A percentile compares a stretch with the other conserved stretches of the same genome.
Conservation (phyloP, 805 yeast genomes). For the Pichia pseudocactophila region DNA sequence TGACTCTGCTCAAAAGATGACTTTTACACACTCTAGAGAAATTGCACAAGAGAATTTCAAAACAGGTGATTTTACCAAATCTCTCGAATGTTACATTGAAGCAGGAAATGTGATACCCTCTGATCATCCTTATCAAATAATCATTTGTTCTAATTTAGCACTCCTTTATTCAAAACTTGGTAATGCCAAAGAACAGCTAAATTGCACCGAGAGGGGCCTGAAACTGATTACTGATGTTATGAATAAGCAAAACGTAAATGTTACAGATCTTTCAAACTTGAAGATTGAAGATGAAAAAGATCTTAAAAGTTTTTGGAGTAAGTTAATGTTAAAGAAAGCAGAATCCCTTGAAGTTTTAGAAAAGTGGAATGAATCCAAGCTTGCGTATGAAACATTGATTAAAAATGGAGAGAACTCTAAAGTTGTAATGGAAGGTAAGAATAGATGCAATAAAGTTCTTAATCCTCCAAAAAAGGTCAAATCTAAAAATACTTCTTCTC, state of each 20-base stretch:
- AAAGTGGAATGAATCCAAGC: constrained; percentile 53
- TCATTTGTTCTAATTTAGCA: constrained; percentile 70
- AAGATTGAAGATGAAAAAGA: constrained; percentile 41
- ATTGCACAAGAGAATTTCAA: constrained; percentile 58
- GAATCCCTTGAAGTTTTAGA: constrained; percentile 81
- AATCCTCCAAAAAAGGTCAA: constrained; percentile 33
- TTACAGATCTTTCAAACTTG: constrained; percentile 15
- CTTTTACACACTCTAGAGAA: constrained; percentile 39
- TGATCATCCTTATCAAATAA: constrained; percentile 54
- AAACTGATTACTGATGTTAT: constrained; percentile 27
- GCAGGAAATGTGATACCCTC: constrained; percentile 44
- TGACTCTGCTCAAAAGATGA: constrained; percentile 19
- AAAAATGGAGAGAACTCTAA: constrained; percentile 60
- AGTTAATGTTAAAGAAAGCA: constrained; percentile 61
- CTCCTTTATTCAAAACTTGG: constrained; percentile 62
- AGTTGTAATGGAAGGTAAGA: constrained; percentile 66
- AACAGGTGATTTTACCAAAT: constrained; percentile 72
- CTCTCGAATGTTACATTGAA: constrained; percentile 51
- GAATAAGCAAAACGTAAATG: constrained; percentile 9
- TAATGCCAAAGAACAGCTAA: constrained; percentile 45
- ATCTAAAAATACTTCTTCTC: constrained; percentile 25
- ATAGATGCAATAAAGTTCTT: constrained; percentile 62
- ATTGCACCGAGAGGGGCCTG: constrained; percentile 41
- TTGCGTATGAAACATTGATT: constrained; percentile 51
- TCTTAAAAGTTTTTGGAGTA: constrained; percentile 64